Evolutionary conservation across 805 yeast genomes (phyloP), one percentile per base, ranked within the genome.

Genomic region (Zygoascus ofunaensis): DNA sequence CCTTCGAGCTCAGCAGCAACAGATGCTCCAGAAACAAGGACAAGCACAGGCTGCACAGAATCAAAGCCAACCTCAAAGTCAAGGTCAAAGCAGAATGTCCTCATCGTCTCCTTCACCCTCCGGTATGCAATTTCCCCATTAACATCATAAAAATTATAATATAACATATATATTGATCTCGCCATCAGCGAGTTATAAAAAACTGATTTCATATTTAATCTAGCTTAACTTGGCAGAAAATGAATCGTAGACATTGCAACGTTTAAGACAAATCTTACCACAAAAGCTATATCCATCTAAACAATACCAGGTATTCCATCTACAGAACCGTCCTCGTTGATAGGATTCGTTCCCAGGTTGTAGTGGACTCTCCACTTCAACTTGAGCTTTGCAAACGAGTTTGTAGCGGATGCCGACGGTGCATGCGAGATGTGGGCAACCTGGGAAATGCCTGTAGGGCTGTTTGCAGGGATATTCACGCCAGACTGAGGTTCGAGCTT

Each of bases 281-380:
- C n/a, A n/a, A n/a, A n/a, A n/a, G n/a, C n/a, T n/a, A n/a, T n/a
- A n/a, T n/a, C n/a, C n/a, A n/a, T n/a, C 14, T 10, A 32, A 39
- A 49, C 8, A 17, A 49, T 17, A 23, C 28, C 22, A 18, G 46
- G 46, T n/a, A 54, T 32, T 32, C 46, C 46, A 21, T 60, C 56
- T 4, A 65, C 65, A 20, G 79, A 77, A 5, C 87, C 86, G 7
- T 78, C 71, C 51, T 78, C 82, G 52, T 74, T 80, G 18, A 62
- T 62, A 5, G 62, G 59, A 19, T 60, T 58, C n/a, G 78, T 76
- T 43, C 73, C 74, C 7, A 71, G 58, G 8, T 56, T 53, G 58
- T 75, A 85, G 45, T 74, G 74, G 20, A 74, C 71, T 60, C 80
- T 83, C 90, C 89, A 86, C 61, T 85, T 82, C 47, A 86, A 69